phyloP scores from a whole-genome alignment of 371 early-diverging fungal species.

The Mucor saturninus region DNA sequence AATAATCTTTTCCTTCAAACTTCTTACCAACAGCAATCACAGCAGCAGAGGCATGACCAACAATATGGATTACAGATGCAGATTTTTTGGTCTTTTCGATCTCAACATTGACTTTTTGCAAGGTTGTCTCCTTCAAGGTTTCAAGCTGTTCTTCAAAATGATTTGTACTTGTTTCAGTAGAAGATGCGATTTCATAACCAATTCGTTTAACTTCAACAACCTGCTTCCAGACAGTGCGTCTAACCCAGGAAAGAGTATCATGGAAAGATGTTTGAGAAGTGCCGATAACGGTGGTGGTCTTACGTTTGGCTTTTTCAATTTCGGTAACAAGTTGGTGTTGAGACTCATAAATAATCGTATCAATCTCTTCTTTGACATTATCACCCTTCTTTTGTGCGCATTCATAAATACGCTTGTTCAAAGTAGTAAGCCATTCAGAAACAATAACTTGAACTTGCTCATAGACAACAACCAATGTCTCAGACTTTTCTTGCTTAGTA shows the following conservation, averaged over 20 bases:
- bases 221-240: conserved; percentile 33
- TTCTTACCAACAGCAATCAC: conserved; percentile 29
- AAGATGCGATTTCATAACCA: conserved; percentile 23
- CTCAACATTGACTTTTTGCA: conserved; percentile 11
- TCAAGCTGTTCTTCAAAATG: conserved; percentile 17
- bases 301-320: conserved; percentile 36
- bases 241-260: conserved; percentile 28
- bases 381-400: conserved; percentile 29
- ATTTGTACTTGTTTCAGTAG: conserved; percentile 7
- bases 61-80: conserved; percentile 19
- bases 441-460: conserved; percentile 22
- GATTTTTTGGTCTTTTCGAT: conserved; percentile 27
- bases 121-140: conserved; percentile 15
- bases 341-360: conserved; percentile 28
- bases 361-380: conserved; percentile 29
- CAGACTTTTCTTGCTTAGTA: conserved; percentile 23
- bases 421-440: conserved; percentile 25
- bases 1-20: conserved; percentile 32
- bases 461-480: conserved; percentile 24
- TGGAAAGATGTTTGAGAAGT: conserved; percentile 37
- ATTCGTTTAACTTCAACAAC: conserved; percentile 26
- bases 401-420: conserved; percentile 29
- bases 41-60: conserved; percentile 19
- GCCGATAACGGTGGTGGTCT: conserved; percentile 26
- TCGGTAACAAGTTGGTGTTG: conserved; percentile 31